Conservation (phyloP, 1,284 basidiomycete genomes). For the Malassezia restricta region DNA sequence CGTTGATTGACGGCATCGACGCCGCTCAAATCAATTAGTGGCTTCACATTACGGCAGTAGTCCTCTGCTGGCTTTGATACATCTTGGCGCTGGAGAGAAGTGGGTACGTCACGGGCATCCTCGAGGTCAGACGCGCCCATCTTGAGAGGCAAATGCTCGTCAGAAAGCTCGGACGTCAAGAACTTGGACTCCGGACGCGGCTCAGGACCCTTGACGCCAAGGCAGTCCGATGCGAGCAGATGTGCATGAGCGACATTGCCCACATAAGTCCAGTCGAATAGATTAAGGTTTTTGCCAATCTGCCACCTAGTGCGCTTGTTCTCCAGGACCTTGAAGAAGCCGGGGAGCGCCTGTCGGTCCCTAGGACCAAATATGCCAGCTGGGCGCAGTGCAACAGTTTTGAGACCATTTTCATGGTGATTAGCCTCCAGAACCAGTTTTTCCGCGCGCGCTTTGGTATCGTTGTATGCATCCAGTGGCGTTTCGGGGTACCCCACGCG, state of each 20-base stretch:
- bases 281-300: conserved; percentile 81
- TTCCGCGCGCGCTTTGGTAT: conserved; percentile 76
- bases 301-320: conserved; percentile 75
- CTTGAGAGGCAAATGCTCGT: conserved; percentile 27
- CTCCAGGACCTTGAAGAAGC: conserved; percentile 68
- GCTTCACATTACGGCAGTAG: conserved; percentile 29
- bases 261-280: conserved; percentile 97
- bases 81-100: conserved; percentile 25
- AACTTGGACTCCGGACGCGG: conserved; percentile 12
- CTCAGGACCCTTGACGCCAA: conserved; percentile 48
- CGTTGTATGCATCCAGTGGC: conserved; percentile 82
- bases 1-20: conserved; percentile 39
- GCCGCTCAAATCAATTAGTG: conserved; percentile 1
- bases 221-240: conserved; percentile 77
- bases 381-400: conserved; percentile 81
- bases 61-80: conserved; percentile 32
- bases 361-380: conserved; percentile 96
- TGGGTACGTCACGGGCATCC: conserved; percentile 27
- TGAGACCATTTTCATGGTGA: conserved; percentile 58
- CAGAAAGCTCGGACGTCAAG: conserved; percentile 39
- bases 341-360: conserved; percentile 74
- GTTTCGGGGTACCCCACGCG: conserved; percentile 63
- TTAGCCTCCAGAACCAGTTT: conserved; percentile 72
- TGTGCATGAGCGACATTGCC: conserved; percentile 91
- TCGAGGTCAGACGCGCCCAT: conserved; percentile 22